Base-by-base conservation (phyloP, 371 early-diverging fungal species). In the Mucor sp. region DNA sequence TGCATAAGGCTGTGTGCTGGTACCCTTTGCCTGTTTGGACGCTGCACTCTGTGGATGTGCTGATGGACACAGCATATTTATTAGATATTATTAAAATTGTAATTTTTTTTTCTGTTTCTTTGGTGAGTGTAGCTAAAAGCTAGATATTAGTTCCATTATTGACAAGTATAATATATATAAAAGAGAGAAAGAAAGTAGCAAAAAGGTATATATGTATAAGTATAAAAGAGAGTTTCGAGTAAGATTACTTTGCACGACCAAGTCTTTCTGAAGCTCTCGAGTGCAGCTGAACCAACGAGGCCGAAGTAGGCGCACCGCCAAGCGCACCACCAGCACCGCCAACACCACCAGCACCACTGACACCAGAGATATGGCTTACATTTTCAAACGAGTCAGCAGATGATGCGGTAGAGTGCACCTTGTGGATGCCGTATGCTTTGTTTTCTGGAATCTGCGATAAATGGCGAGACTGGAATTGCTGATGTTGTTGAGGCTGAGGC, bases 331-430 rank as follows among this genome's bases (percentile, higher is more conserved):
- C 76, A 27, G 67, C 74, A 30, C 70, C 74, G 25, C 71, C 78
- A 17, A 61, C 67, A 33, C 71, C 74, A 15, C 72, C 71, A 28
- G 73, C 71, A 25, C 70, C 83, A 63, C 83, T 77, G 4, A 77
- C 74, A 33, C 80, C 82, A 32, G 76, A 76, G 4, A 82, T 69
- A 67, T 80, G 79, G 55, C 83, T 83, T 0, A 73, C 37, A 41
- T 83, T 83, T 41, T 83, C 83, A 57, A 83, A 72, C 0, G 79
- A 78, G 17, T 78, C 79, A 27, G 55, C 39, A 1, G 75, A 77
- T 21, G 75, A 71, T 19, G 57, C 27, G 23, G 35, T 41, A 1
- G 74, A 70, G 5, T 67, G 61, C n/a, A 66, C 28, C 23, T 67
- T 65, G 37, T 72, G 50, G 19, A 59, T 47, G 23, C 33, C 32